Evolutionary conservation across 495 filamentous ascomycete species (phyloP).

Genomic region (Neurospora sp.): DNA sequence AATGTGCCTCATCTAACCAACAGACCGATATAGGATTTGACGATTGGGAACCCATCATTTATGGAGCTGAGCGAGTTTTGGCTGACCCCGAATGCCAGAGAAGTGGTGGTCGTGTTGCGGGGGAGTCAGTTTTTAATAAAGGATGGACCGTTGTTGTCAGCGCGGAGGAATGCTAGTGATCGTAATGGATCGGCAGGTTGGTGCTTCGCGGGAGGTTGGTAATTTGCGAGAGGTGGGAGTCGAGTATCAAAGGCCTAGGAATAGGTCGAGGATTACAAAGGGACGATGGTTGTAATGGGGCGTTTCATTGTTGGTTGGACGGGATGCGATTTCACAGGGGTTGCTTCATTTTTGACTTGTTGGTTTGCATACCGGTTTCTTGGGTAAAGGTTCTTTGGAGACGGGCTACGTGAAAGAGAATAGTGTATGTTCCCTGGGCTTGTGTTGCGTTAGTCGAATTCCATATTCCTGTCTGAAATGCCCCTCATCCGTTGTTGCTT

Average conservation of each 20-base stretch:
- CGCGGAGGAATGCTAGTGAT: too few relatives aligned
- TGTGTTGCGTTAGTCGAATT: too few relatives aligned
- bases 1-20: neutral
- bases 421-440: too few relatives aligned
- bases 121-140: neutral
- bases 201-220: neutral
- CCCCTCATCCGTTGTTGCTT: too few relatives aligned
- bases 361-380: neutral
- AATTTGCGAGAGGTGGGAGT: neutral
- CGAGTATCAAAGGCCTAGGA: neutral
- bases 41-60: neutral
- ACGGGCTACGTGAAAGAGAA: neutral
- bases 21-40: neutral
- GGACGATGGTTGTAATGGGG: neutral
- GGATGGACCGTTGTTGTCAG: neutral
- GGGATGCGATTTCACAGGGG: neutral
- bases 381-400: neutral
- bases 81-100: neutral
- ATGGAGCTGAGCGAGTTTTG: neutral
- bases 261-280: neutral
- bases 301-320: neutral
- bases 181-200: too few relatives aligned
- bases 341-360: neutral
- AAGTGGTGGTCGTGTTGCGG: neutral
- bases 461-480: too few relatives aligned